Conservation (phyloP, 345 rosid species). For the Salix purpurea region DNA sequence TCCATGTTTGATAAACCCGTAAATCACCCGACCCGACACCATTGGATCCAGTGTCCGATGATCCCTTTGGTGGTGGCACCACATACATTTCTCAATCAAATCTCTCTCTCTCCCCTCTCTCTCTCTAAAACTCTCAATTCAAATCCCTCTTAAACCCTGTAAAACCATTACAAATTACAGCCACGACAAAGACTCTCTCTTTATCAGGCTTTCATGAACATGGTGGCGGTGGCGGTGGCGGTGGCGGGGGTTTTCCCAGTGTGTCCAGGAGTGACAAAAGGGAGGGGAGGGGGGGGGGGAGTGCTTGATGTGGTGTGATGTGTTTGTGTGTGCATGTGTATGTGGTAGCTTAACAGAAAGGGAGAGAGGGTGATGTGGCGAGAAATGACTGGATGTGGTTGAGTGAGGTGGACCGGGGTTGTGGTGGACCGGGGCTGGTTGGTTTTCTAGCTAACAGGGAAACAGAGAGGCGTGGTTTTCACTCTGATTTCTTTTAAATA, state of each 20-base stretch:
- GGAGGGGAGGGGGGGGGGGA: background rate
- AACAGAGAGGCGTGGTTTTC: conserved; percentile 2
- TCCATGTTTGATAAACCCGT: conserved; percentile 32
- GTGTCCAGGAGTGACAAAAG: background rate
- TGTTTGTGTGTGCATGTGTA: background rate
- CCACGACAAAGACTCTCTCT: too few species aligned
- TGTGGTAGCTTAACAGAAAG: background rate
- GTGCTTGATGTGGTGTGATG: background rate
- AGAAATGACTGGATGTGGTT: background rate
- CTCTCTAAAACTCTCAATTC: background rate
- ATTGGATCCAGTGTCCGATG: conserved; percentile 62
- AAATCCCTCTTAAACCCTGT: background rate
- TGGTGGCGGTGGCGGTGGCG: background rate
- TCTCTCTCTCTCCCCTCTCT: background rate
- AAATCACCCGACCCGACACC: conserved; percentile 38
- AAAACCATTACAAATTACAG: background rate
- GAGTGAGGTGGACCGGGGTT: background rate
- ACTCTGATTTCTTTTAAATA: background rate
- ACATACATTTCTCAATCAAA: conserved; percentile 60
- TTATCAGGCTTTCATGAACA: background rate
- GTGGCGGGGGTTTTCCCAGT: background rate
- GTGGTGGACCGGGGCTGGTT: conserved; percentile 12
- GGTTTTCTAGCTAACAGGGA: conserved; percentile 1
- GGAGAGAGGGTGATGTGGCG: conserved; percentile 8
- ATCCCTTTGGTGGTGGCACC: conserved; percentile 79